Percentiles rank a stretch among this genome's conserved stretches.
These are phyloP conservation scores for Eremothecium gossypii DNA, from an alignment of 1,139 yeast species.

Conservation along the genomic window DNA sequence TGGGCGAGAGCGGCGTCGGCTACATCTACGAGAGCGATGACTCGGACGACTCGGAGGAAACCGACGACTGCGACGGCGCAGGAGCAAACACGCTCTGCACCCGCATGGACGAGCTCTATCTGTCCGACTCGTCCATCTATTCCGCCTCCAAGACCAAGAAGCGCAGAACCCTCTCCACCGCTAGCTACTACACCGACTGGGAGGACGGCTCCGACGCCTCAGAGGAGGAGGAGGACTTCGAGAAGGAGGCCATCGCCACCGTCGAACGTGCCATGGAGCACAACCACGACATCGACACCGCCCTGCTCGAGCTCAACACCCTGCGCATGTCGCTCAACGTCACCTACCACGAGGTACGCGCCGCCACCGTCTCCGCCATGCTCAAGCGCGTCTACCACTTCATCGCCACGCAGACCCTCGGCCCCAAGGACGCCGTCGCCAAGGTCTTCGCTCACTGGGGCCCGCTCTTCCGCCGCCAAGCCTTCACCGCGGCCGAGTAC, in stretches of 20 bases:
- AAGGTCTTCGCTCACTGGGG: slow-evolving; percentile 79
- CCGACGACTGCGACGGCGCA: slow-evolving; percentile 28
- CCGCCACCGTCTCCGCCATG: slow-evolving; percentile 69
- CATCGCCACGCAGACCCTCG: slow-evolving; percentile 64
- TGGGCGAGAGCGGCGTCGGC: slow-evolving; percentile 56
- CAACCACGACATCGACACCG: slow-evolving; percentile 88
- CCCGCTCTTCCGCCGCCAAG: slow-evolving; percentile 65
- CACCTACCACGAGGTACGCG: slow-evolving; percentile 82
- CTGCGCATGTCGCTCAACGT: slow-evolving; percentile 97
- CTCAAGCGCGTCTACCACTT: slow-evolving; percentile 59
- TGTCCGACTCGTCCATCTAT: slow-evolving; percentile 75
- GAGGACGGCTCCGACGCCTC: slow-evolving; percentile 26
- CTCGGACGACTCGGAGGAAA: slow-evolving; percentile 38
- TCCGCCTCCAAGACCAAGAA: slow-evolving; percentile 43
- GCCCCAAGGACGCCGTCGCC: slow-evolving; percentile 62
- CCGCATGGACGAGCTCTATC: slow-evolving; percentile 51
- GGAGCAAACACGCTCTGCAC: slow-evolving; percentile 37
- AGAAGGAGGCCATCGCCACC: slow-evolving; percentile 86
- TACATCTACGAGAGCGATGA: slow-evolving; percentile 44
- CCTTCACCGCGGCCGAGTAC: slow-evolving; percentile 70
- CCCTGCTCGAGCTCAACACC: slow-evolving; percentile 83
- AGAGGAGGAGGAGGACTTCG: slow-evolving; percentile 73
- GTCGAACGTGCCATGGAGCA: slow-evolving; percentile 85
- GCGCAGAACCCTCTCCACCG: slow-evolving; percentile 39
- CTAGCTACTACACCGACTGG: slow-evolving; percentile 33